These are phyloP conservation scores for Gymnopilus junonius DNA, from an alignment of 768 basidiomycete genomes.

Conservation along the genomic window DNA sequence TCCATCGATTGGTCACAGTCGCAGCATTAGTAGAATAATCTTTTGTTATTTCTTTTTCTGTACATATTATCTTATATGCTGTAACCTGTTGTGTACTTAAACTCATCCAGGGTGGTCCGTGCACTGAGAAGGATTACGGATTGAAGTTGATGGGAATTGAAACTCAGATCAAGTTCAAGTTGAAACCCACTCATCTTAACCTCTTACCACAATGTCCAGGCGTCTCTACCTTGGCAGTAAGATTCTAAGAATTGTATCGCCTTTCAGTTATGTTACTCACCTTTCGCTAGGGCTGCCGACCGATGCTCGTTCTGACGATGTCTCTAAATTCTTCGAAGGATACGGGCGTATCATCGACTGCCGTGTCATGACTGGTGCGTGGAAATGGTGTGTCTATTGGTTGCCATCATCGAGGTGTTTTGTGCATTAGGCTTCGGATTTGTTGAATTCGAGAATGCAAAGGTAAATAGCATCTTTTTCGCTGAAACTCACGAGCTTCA, in stretches of 20 bases:
- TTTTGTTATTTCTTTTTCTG: constrained; percentile 15
- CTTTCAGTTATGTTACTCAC: background rate
- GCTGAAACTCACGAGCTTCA: constrained; percentile 8
- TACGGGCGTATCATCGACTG: constrained; percentile 90
- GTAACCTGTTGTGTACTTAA: constrained; percentile 1
- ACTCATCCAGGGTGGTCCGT: constrained; percentile 39
- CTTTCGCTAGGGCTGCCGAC: constrained; percentile 69
- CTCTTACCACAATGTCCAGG: constrained; percentile 69
- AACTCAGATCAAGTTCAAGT: constrained; percentile 47
- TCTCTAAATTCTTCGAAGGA: constrained; percentile 88
- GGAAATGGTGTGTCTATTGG: background rate
- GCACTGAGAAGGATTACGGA: constrained; percentile 37
- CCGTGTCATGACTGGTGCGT: constrained; percentile 91
- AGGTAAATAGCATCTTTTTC: constrained; percentile 45
- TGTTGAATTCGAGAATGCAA: constrained; percentile 90
- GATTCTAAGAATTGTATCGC: constrained; percentile 11
- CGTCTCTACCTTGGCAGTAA: constrained; percentile 89
- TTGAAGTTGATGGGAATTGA: constrained; percentile 35
- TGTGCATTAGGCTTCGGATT: constrained; percentile 85
- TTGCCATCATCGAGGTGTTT: constrained; percentile 8
- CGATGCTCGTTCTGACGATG: constrained; percentile 83
- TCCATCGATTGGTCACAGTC: constrained; percentile 96
- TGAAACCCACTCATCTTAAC: constrained; percentile 32
- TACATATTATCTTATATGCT: constrained; percentile 15
- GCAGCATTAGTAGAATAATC: constrained; percentile 60